phyloP scores from a whole-genome alignment of 768 basidiomycete species.

The Suillus alpinus region DNA sequence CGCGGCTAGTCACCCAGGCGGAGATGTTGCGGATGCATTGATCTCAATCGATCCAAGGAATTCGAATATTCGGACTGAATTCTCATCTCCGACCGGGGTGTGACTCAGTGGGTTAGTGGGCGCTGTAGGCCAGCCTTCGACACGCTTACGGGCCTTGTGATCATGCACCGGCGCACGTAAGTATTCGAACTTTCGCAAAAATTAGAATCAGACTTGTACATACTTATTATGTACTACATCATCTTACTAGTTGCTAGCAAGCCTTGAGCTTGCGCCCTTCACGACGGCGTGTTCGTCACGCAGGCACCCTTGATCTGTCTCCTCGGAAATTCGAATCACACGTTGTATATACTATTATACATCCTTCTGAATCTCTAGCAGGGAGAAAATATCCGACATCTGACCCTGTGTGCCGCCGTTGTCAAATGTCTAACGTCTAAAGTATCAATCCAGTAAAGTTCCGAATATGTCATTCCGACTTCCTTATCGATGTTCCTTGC shows the following conservation, averaged over 20 bases:
- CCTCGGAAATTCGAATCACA: background rate
- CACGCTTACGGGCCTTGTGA: background rate
- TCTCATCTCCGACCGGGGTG: background rate
- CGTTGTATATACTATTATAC: background rate
- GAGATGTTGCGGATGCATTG: background rate
- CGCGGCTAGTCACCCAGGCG: background rate
- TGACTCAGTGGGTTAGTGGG: background rate
- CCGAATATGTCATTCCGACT: background rate
- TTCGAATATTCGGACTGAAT: background rate
- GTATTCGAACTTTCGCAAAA: background rate
- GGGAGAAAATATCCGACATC: background rate
- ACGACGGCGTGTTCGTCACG: background rate
- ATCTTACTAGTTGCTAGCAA: background rate
- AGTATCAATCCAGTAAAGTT: background rate
- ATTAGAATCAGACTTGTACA: background rate
- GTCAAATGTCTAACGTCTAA: constrained; percentile 1
- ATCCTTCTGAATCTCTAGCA: background rate
- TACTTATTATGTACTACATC: background rate
- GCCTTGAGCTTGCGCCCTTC: background rate
- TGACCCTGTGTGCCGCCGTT: background rate
- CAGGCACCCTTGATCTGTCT: background rate
- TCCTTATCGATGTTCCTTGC: constrained; percentile 9
- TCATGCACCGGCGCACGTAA: background rate
- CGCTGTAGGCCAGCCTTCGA: background rate
- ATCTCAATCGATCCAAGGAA: background rate